A percentile compares a stretch with the other conserved stretches of the same genome.
These are phyloP conservation scores for Hypseocharis bilobata DNA, from an alignment of 441 rosid genomes.

Conservation along the genomic window DNA sequence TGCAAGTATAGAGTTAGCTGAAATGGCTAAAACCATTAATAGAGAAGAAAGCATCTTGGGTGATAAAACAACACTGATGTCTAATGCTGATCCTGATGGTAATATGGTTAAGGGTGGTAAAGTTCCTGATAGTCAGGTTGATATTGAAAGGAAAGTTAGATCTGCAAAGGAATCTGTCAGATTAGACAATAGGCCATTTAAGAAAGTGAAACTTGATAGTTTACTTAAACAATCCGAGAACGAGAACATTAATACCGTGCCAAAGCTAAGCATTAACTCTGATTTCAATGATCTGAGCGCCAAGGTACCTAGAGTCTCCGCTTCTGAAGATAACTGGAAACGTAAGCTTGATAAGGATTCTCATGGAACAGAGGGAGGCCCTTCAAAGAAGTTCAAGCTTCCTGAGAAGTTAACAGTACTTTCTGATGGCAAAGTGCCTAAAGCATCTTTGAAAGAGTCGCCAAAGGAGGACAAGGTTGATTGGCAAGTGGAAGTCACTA, in stretches of 20 bases:
- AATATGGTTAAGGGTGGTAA: constrained; percentile 22
- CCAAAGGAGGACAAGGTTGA: constrained; percentile 22
- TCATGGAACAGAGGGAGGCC: constrained; percentile 19
- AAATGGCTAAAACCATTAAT: constrained; percentile 16
- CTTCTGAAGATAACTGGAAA: constrained; percentile 30
- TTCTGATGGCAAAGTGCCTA: constrained; percentile 25
- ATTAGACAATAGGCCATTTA: constrained; percentile 34
- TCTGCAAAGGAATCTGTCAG: constrained; percentile 22
- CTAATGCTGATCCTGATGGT: constrained; percentile 16
- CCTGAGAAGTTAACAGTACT: constrained; percentile 28
- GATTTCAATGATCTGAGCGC: constrained; percentile 16
- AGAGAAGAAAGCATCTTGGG: constrained; percentile 11
- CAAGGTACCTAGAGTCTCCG: constrained; percentile 6
- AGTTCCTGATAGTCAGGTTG: constrained; percentile 17
- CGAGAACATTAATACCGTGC: constrained; percentile 23
- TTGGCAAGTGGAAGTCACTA: constrained; percentile 30
- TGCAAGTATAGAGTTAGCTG: constrained; percentile 11
- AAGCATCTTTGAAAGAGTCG: constrained; percentile 19
- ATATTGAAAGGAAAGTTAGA: constrained; percentile 27
- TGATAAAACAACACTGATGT: constrained; percentile 14
- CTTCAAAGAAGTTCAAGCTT: constrained; percentile 27
- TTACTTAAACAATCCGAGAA: constrained; percentile 22
- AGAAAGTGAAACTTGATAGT: constrained; percentile 41
- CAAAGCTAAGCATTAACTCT: constrained; percentile 22
- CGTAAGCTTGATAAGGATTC: constrained; percentile 15